Evolutionary conservation across 2,329 filamentous ascomycete genomes (phyloP), one percentile per base, ranked within the genome.

Genomic region (Hypomyces perniciosus): DNA sequence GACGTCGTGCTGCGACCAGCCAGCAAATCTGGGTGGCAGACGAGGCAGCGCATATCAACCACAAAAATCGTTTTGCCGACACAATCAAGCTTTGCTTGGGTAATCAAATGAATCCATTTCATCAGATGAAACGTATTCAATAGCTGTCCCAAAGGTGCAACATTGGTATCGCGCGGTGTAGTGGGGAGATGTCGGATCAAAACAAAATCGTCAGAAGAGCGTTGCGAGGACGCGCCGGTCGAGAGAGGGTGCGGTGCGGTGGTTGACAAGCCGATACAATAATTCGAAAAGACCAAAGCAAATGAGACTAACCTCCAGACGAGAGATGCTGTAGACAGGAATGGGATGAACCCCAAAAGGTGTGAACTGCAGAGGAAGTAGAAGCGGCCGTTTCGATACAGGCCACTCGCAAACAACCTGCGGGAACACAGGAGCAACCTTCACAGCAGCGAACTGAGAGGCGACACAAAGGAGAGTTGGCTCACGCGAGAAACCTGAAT

Each of bases 401-500:
- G 52, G 41, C 48, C 52, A 48, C 52, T 41, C 20, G 45, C 42
- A 51, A 35, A 51, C 41, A 46, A 49, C 35, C 48, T 40, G 52
- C 52, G 35, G 49, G 52, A 48, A 54, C 49, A 54, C 52, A 46
- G 37, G 41, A 53, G 59, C 48, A 48, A 55, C 61, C 62, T 56
- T 52, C 56, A 54, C 59, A 62, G 59, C 58, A 45, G 57, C 54
- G 54, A 55, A 57, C 60, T 61, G 58, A 60, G 57, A 62, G 65
- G 62, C 54, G 53, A 55, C 53, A 20, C 20, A 20, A 54, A 60
- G 54, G 56, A 53, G 52, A 53, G 52, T 56, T 51, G 41, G 55
- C 62, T 68, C 62, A 62, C 63, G 62, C 61, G 61, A 65, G 55
- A 57, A 50, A 58, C 55, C 54, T 47, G 59, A 62, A 60, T 58